phyloP scores from a whole-genome alignment of 108 stramenopile genomes.

The Cyclotella baltica region DNA sequence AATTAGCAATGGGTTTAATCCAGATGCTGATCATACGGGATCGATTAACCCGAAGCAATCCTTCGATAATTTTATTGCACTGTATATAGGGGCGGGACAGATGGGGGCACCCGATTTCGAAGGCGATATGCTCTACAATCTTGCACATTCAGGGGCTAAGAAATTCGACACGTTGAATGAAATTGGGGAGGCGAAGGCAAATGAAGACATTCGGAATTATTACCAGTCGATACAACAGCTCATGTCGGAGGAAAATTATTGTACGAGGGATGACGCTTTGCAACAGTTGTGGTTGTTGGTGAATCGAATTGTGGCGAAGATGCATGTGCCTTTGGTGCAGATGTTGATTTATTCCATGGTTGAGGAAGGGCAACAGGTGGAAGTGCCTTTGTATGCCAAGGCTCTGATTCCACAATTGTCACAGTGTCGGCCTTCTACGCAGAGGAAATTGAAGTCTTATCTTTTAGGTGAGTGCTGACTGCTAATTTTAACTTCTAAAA shows the following conservation, averaged over 20 bases:
- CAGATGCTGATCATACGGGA: conserved; percentile 64
- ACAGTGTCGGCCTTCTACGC: conserved; percentile 76
- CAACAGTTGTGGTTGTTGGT: conserved; percentile 61
- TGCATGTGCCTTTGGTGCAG: conserved; percentile 77
- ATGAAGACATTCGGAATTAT: conserved; percentile 58
- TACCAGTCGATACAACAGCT: conserved; percentile 67
- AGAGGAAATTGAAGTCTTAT: conserved; percentile 67
- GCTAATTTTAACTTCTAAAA: not conserved
- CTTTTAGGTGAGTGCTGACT: conserved; percentile 31
- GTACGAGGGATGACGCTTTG: conserved; percentile 51
- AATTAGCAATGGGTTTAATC: conserved; percentile 46
- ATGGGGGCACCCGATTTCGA: conserved; percentile 54
- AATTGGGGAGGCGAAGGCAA: conserved; percentile 61
- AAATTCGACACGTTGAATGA: conserved; percentile 49
- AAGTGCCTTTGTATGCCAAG: conserved; percentile 63
- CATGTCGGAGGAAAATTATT: conserved; percentile 49
- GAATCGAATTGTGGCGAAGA: conserved; percentile 63
- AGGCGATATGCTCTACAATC: conserved; percentile 76
- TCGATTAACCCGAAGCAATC: conserved; percentile 55
- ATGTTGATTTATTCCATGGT: conserved; percentile 71
- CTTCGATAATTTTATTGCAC: conserved; percentile 83
- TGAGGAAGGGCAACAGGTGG: conserved; percentile 42
- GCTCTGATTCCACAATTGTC: conserved; percentile 82
- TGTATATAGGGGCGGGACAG: conserved; percentile 79
- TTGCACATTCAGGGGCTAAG: conserved; percentile 60